A percentile compares a stretch with the other conserved stretches of the same genome.
Conservation (phyloP, 2,329 filamentous ascomycete species). For the Leptographium wingfieldii region DNA sequence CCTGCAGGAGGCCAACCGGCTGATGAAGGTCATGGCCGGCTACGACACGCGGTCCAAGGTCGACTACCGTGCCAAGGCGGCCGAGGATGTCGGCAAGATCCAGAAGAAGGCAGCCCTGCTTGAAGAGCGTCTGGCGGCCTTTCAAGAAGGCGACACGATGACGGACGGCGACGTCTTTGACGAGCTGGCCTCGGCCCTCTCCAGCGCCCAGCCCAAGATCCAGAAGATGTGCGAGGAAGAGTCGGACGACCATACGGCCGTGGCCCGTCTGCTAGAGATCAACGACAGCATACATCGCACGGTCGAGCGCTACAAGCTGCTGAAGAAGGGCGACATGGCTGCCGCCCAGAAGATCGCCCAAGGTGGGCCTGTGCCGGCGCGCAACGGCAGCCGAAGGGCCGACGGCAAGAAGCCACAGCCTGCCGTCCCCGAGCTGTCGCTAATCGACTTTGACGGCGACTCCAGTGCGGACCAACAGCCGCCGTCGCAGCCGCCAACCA, state of each 20-base stretch:
- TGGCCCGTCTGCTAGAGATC: constrained; percentile 89
- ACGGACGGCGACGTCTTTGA: constrained; percentile 55
- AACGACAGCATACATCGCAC: constrained; percentile 98
- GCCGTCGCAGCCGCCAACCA: background rate
- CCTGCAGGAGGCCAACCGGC: constrained; percentile 79
- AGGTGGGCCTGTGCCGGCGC: constrained; percentile 42
- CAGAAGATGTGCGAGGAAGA: constrained; percentile 99
- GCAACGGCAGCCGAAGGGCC: constrained; percentile 28
- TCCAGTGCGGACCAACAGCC: background rate
- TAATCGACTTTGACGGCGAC: constrained; percentile 79
- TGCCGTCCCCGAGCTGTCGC: constrained; percentile 60
- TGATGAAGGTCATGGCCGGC: constrained; percentile 99
- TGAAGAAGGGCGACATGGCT: constrained; percentile 89
- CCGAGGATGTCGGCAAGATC: constrained; percentile 86
- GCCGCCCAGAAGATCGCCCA: constrained; percentile 72
- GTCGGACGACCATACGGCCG: constrained; percentile 90
- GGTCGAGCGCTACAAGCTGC: constrained; percentile 84
- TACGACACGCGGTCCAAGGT: constrained; percentile 94
- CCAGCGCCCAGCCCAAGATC: constrained; percentile 94
- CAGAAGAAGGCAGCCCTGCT: constrained; percentile 88
- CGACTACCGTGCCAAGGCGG: constrained; percentile 94
- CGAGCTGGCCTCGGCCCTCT: constrained; percentile 78
- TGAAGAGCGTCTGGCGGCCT: constrained; percentile 82
- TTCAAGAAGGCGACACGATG: constrained; percentile 71
- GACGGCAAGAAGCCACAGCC: constrained; percentile 49